A percentile compares a stretch with the other conserved stretches of the same genome.
Evolutionary conservation across 306 rosid genomes (phyloP).

Genomic region (Trichosanthes truncata): DNA sequence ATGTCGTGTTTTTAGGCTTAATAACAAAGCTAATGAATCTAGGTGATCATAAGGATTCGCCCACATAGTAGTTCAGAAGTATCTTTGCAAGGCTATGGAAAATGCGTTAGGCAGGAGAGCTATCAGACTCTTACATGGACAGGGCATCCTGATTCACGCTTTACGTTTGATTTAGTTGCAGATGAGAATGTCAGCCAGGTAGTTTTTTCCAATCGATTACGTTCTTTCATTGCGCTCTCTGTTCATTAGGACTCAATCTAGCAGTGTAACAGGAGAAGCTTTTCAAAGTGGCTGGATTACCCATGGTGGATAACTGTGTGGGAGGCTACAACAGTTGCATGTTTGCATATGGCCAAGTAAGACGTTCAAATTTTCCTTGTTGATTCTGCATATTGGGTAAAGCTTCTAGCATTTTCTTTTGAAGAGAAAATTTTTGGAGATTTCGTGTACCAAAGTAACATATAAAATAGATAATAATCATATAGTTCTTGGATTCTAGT

Average conservation of each 20-base stretch:
- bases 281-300: conserved; percentile 88
- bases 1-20: not conserved
- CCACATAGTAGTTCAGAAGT: conserved; percentile 76
- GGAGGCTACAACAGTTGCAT: conserved; percentile 97
- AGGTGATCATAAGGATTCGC: conserved; percentile 94
- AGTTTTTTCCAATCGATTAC: not conserved
- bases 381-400: not conserved
- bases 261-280: conserved; percentile 61
- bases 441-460: not conserved
- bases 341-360: conserved; percentile 99
- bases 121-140: conserved; percentile 73
- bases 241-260: conserved; percentile 11
- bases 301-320: conserved; percentile 95
- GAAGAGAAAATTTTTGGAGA: not conserved
- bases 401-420: not conserved
- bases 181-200: conserved; percentile 95
- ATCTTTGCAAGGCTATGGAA: conserved; percentile 77
- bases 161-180: conserved; percentile 89
- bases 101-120: conserved; percentile 80
- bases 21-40: not conserved
- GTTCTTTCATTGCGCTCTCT: not conserved
- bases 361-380: conserved; percentile 16
- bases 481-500: not conserved
- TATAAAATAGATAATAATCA: not conserved
- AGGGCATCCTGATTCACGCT: conserved; percentile 90